A percentile compares a stretch with the other conserved stretches of the same genome.
Conservation (phyloP, 2,329 filamentous ascomycete genomes). For the Cercospora nicotianae region DNA sequence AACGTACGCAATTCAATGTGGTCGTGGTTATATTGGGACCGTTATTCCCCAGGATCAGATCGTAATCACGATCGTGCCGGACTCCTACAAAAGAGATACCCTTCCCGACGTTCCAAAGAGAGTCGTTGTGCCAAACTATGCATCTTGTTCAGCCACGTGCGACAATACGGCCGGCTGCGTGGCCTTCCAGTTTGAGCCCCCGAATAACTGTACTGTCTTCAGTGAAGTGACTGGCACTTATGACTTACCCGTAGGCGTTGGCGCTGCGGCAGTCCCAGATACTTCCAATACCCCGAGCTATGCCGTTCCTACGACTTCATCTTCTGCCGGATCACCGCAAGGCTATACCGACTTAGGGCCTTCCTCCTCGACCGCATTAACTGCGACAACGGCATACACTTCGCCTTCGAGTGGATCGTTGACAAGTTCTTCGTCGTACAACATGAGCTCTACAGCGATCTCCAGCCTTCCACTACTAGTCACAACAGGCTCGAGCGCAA, state of each 20-base stretch:
- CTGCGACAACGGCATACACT: conserved; percentile 21
- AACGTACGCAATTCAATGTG: conserved; percentile 13
- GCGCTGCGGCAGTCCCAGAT: conserved; percentile 20
- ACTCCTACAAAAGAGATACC: conserved; percentile 8
- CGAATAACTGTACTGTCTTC: conserved; percentile 34
- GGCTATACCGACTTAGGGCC: not conserved
- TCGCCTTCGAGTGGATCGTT: conserved; percentile 24
- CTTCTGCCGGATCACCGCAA: conserved; percentile 16
- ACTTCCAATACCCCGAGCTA: conserved; percentile 22
- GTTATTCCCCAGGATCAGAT: conserved; percentile 12
- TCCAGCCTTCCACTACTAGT: not conserved
- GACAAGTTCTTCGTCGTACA: conserved; percentile 27
- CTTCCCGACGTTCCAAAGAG: conserved; percentile 11
- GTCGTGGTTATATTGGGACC: conserved; percentile 14
- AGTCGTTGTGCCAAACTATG: conserved; percentile 19
- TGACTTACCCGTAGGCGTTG: conserved; percentile 27
- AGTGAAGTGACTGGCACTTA: conserved; percentile 32
- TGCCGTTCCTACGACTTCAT: conserved; percentile 11
- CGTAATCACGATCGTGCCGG: not conserved
- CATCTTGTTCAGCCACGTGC: conserved; percentile 28
- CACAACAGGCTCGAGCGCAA: not conserved
- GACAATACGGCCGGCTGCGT: conserved; percentile 32
- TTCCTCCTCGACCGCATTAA: conserved; percentile 8
- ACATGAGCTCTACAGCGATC: conserved; percentile 21
- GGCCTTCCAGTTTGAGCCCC: conserved; percentile 33